phyloP scores from a whole-genome alignment of 1,139 yeast species.

The Wickerhamiella infanticola region DNA sequence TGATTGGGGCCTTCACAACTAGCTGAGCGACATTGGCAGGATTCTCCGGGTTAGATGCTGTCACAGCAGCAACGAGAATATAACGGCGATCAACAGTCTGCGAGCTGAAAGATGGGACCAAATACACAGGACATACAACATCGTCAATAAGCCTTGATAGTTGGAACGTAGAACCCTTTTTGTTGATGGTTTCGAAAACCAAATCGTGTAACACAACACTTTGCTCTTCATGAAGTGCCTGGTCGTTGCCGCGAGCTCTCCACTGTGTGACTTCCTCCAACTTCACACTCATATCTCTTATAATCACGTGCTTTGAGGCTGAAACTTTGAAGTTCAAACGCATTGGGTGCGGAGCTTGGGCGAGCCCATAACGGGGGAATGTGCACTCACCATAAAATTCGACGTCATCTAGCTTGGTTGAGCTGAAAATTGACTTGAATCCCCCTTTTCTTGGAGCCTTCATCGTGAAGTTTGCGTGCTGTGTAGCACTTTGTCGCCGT shows the following conservation, averaged over 20 bases:
- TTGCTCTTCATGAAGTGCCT: not conserved
- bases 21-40: not conserved
- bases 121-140: not conserved
- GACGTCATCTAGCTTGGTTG: not conserved
- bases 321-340: not conserved
- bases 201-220: not conserved
- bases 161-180: not conserved
- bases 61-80: not conserved
- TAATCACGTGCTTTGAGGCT: not conserved
- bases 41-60: not conserved
- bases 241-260: not conserved
- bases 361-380: not conserved
- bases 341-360: slow-evolving; percentile 1
- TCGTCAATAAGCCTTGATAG: not conserved
- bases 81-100: not conserved
- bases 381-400: not conserved
- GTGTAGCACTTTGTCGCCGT: not conserved
- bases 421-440: not conserved
- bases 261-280: not conserved
- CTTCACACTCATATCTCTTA: not conserved
- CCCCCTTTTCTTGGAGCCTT: not conserved
- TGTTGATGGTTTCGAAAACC: not conserved
- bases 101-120: not conserved
- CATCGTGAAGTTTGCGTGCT: not conserved
- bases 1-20: not conserved